Evolutionary conservation across 176 grass and related monocot genomes (phyloP), one percentile per base, ranked within the genome.

Genomic region (Carex scoparia): DNA sequence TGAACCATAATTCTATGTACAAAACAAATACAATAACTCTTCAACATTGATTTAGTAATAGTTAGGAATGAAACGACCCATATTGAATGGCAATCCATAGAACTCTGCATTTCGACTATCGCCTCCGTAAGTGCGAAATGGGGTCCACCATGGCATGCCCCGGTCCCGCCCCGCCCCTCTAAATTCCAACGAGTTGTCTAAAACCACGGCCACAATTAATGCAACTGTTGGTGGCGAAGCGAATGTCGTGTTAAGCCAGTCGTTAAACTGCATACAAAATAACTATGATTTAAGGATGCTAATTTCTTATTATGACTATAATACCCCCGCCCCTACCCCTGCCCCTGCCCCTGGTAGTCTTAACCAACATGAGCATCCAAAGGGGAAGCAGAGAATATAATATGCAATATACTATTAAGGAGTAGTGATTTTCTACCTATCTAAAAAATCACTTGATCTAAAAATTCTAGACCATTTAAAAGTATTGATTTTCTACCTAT

Each of bases 11-110:
- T 40, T 33, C 53, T 76, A 58, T 85, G 68, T 71, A 84, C 83
- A 85, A 46, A 59, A 85, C 65, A 73, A 85, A 46, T 49, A 82
- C 53, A 72, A 75, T 40, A 49, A 59, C 56, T 51, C 9, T 44
- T 75, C 8, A 48, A 23, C 14, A 59, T 15, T 42, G 10, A 84
- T 76, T 89, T 81, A 97, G 44, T 89, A 80, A 53, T 89, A 83
- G 7, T 93, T 91, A 10, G 93, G 91, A 63, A 99, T 91, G 81
- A 95, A 99, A 54, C 93, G 87, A 48, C 93, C 93, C 74, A 99
- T 93, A 78, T 99, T 95, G 85, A 99, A 99, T 15, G 96, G 96
- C 84, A 99, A 78, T 6, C 91, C 91, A 49, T 99, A 99, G 81
- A 99, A 99, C 84, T 99, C 96, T 59, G 95, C 88, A 0, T 95